These are phyloP conservation scores for Sporobolomyces phaffii DNA, from an alignment of 768 basidiomycete species.

Conservation along the genomic window DNA sequence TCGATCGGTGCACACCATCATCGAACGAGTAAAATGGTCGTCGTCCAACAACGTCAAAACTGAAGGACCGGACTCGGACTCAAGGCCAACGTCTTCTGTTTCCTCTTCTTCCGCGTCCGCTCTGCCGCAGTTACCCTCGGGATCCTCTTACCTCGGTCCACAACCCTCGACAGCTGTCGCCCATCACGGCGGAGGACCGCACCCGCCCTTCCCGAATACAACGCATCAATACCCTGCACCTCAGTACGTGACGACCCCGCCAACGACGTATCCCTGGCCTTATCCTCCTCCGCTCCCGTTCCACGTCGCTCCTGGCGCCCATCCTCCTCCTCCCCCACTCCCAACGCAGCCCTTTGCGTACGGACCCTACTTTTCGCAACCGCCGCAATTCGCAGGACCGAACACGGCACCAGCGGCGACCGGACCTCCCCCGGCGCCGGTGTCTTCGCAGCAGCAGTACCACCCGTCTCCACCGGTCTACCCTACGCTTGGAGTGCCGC, in stretches of 20 bases:
- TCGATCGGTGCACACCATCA: constrained; percentile 21
- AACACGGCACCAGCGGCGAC: too few species aligned
- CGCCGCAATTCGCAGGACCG: background rate
- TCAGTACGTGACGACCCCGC: background rate
- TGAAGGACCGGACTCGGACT: background rate
- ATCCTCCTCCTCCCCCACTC: too few species aligned
- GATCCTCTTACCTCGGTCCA: background rate
- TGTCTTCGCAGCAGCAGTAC: too few species aligned
- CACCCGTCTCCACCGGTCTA: too few species aligned
- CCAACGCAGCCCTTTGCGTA: background rate
- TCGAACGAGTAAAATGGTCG: constrained; percentile 30
- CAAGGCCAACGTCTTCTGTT: too few species aligned
- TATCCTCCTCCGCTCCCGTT: constrained; percentile 5
- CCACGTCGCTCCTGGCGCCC: too few species aligned
- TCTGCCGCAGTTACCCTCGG: background rate
- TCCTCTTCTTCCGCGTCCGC: too few species aligned
- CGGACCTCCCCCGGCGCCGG: too few species aligned
- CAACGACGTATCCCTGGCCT: background rate
- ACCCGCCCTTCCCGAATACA: background rate
- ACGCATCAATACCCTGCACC: background rate
- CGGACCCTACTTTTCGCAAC: background rate
- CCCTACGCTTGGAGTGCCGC: too few species aligned
- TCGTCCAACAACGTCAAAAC: background rate
- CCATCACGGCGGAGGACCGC: background rate
- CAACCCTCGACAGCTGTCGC: too few species aligned